Conservation (phyloP, 2,329 filamentous ascomycete species). For the Coniochaeta ligniaria region DNA sequence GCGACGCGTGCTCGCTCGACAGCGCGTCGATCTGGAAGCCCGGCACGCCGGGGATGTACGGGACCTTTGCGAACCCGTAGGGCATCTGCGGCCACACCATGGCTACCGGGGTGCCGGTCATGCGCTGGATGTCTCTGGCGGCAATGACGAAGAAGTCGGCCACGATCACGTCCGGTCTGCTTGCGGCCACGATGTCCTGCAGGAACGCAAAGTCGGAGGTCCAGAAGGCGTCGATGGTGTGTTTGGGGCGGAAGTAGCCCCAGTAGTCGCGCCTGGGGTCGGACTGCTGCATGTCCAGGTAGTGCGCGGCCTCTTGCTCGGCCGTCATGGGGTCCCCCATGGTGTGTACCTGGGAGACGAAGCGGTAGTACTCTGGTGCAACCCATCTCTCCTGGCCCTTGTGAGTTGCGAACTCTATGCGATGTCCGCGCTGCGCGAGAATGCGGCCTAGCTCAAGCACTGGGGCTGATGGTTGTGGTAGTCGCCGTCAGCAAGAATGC, state of each 20-base stretch:
- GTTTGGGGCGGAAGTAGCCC: neutral
- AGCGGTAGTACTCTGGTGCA: neutral
- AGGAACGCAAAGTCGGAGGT: conserved; percentile 6
- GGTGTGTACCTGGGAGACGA: neutral
- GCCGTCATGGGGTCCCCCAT: neutral
- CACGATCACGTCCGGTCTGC: conserved; percentile 29
- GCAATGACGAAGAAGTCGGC: conserved; percentile 37
- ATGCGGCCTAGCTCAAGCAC: neutral
- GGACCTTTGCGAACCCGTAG: conserved; percentile 23
- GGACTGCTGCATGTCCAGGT: neutral
- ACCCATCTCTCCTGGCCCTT: conserved; percentile 2
- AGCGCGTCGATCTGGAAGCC: conserved; percentile 31
- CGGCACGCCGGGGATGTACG: conserved; percentile 32
- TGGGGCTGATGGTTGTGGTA: neutral
- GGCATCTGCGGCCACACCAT: conserved; percentile 34
- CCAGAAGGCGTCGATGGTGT: conserved; percentile 9
- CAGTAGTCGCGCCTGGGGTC: neutral
- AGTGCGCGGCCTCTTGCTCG: neutral
- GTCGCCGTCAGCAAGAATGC: neutral
- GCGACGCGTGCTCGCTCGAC: conserved; percentile 29
- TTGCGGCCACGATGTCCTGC: conserved; percentile 4
- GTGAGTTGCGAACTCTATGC: neutral
- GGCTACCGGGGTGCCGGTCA: conserved; percentile 29
- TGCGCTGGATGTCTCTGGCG: conserved; percentile 27
- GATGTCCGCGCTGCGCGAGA: neutral